Evolutionary conservation across 2,329 filamentous ascomycete genomes (phyloP), one percentile per base, ranked within the genome.

Genomic region (Capronia americana): DNA sequence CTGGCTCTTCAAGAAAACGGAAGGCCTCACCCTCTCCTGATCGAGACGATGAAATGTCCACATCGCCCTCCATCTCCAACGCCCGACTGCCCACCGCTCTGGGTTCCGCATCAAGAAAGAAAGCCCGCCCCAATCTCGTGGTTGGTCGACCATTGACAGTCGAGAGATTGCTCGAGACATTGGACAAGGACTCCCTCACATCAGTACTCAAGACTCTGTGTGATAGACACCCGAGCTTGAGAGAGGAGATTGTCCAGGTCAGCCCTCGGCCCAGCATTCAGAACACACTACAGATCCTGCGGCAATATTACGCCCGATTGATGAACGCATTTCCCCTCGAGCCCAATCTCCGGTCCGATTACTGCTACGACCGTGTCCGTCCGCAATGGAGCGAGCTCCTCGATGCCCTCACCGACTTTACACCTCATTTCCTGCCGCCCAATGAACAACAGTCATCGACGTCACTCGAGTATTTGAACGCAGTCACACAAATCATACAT

Each of bases 401-500:
- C 66, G 92, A 97, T 66, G 93, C 95, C 51, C 85, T 99, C 53
- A 90, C 90, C 77, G 95, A 99, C 76, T 99, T 96, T 76, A 98
- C 93, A 0, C 92, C 93, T 3, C 93, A 98, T 77, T 99, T 96
- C 75, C 87, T 99, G 2, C 95, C 95, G 12, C 95, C 95, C 0
- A 90, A 91, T 75, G 95, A 99, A 80, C 84, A 87, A 1, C 93
- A 97, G 76, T 84, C 91, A n/a, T 89, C 89, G 32, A 86, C 90
- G 14, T 97, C 93, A 1, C 84, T 99, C 56, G 88, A 89, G 73
- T 99, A 93, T 75, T 86, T 99, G 26, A 92, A 99, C 72, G 90
- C 90, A 54, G 94, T 91, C 66, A 99, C 95, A 34, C 89, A 94
- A 71, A 87, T 98, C 64, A 91, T 98, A 64, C 93, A 99, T 78